Evolutionary conservation across 148 eudicot species (phyloP).

Genomic region (Nepenthes gracilis): DNA sequence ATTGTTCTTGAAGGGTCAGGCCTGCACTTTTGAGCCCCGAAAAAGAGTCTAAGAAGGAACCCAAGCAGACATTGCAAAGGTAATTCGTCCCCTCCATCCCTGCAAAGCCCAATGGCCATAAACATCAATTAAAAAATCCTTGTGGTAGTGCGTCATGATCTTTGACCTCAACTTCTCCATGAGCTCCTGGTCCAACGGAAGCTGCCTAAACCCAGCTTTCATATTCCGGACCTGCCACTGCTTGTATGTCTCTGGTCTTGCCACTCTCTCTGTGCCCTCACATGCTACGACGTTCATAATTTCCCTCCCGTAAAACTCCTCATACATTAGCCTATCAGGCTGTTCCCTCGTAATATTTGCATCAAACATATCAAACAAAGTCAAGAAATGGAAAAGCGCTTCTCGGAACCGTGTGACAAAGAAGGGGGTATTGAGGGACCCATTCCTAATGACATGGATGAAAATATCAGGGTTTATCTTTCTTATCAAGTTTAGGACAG

Average conservation of each 20-base stretch:
- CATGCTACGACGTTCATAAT: background rate
- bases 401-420: slow-evolving; percentile 12
- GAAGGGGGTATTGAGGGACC: slow-evolving; percentile 12
- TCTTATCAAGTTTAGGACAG: slow-evolving; percentile 7
- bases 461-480: slow-evolving; percentile 7
- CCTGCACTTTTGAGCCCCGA: too few relatives aligned
- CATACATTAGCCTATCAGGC: background rate
- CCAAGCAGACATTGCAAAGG: slow-evolving; percentile 1
- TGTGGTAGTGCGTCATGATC: background rate
- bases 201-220: slow-evolving; percentile 1
- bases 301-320: background rate
- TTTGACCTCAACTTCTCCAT: background rate
- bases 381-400: slow-evolving; percentile 5
- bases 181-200: slow-evolving; percentile 1
- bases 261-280: slow-evolving; percentile 3
- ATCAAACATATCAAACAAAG: slow-evolving; percentile 2
- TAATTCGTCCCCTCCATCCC: slow-evolving; percentile 3
- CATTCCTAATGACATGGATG: slow-evolving; percentile 7
- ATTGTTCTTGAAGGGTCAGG: too few relatives aligned
- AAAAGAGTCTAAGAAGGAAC: too few relatives aligned
- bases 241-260: slow-evolving; percentile 7
- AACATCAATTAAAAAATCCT: slow-evolving; percentile 4
- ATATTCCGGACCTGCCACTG: slow-evolving; percentile 5
- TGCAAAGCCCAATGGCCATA: background rate
- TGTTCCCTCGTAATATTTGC: background rate